Conservation (phyloP, 306 rosid genomes). For the Cucumis melo region DNA sequence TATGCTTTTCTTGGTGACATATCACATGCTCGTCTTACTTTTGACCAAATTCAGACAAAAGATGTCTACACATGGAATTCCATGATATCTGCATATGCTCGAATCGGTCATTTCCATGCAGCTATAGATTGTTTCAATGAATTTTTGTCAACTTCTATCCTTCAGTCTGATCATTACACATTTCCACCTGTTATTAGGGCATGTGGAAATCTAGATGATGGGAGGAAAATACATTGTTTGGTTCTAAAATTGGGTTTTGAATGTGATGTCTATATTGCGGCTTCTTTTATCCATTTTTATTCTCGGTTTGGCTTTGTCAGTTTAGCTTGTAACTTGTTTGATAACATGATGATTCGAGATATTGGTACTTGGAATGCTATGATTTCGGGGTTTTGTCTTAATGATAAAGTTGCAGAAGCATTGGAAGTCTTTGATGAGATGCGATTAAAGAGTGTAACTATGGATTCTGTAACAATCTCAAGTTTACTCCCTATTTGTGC, state of each 20-base stretch:
- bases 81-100: constrained; percentile 38
- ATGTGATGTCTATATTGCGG: constrained; percentile 35
- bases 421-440: constrained; percentile 26
- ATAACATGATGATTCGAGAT: constrained; percentile 28
- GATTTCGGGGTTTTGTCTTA: constrained; percentile 38
- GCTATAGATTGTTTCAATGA: constrained; percentile 24
- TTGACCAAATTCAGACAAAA: constrained; percentile 24
- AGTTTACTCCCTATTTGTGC: constrained; percentile 35
- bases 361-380: constrained; percentile 40
- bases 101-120: constrained; percentile 18
- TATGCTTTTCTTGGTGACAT: constrained; percentile 30
- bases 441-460: constrained; percentile 24
- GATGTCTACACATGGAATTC: constrained; percentile 44
- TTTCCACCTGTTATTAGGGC: constrained; percentile 41
- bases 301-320: constrained; percentile 26
- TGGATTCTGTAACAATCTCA: constrained; percentile 32
- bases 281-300: constrained; percentile 38
- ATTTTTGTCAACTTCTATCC: constrained; percentile 15
- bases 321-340: constrained; percentile 19
- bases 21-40: constrained; percentile 18
- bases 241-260: constrained; percentile 34
- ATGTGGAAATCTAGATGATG: constrained; percentile 23
- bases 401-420: constrained; percentile 30
- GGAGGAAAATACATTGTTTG: constrained; percentile 34
- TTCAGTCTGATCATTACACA: constrained; percentile 32